Evolutionary conservation across 2,329 filamentous ascomycete genomes (phyloP).

Genomic region (Hypoxylon sp.): DNA sequence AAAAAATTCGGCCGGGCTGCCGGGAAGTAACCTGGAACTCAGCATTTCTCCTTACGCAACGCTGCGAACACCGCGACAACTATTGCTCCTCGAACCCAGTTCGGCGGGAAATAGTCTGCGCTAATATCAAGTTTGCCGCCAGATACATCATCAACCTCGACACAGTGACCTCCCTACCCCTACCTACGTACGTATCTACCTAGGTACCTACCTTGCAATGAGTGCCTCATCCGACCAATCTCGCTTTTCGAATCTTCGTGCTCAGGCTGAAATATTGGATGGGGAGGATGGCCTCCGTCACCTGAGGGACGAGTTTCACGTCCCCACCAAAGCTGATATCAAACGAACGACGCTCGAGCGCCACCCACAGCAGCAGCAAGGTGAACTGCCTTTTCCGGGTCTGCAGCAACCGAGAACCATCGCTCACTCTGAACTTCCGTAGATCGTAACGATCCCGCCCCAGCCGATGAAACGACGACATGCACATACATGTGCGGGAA

Average conservation of each 20-base stretch:
- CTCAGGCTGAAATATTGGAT: constrained; percentile 52
- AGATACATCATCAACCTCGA: constrained; percentile 8
- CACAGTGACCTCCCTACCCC: background rate
- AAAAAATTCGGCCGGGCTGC: constrained; percentile 26
- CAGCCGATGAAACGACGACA: constrained; percentile 48
- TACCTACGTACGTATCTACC: constrained; percentile 1
- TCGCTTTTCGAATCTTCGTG: constrained; percentile 48
- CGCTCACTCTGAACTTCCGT: constrained; percentile 46
- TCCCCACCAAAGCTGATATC: constrained; percentile 53
- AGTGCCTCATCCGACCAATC: constrained; percentile 41
- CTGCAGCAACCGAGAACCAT: constrained; percentile 30
- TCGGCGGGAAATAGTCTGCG: constrained; percentile 24
- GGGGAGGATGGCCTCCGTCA: constrained; percentile 50
- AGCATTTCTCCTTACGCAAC: constrained; percentile 14
- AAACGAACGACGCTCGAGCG: constrained; percentile 51
- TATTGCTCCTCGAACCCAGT: constrained; percentile 18
- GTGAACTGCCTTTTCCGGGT: constrained; percentile 43
- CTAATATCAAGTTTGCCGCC: constrained; percentile 20
- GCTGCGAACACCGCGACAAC: constrained; percentile 14
- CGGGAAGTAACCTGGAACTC: constrained; percentile 30
- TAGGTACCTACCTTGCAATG: constrained; percentile 41
- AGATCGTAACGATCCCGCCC: constrained; percentile 49
- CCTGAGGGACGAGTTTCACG: constrained; percentile 52
- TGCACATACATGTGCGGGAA: constrained; percentile 84
- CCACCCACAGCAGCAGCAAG: constrained; percentile 34